Base-by-base conservation (phyloP, 2,329 filamentous ascomycete species). In the Didymella keratinophila region DNA sequence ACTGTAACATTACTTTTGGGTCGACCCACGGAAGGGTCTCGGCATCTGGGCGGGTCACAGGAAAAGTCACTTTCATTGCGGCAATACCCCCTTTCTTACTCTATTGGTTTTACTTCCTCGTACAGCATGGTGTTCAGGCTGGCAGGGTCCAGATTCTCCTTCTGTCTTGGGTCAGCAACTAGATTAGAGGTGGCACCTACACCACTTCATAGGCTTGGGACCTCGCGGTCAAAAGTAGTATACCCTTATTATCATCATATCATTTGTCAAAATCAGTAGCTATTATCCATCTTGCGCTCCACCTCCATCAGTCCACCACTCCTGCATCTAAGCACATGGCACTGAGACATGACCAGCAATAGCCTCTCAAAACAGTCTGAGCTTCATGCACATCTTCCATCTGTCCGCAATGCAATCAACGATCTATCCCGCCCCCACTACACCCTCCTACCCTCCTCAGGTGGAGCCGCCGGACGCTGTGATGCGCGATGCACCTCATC, bases 11-110 rank as follows among this genome's bases (percentile, higher is more conserved):
- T 74, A 76, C 62, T 62, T 60, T 59, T 60, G 63, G 66, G 63
- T 68, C 62, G 60, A 61, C 56, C 56, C 41, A 30, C 30, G 52
- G 62, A 51, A 63, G 63, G 63, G 61, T 64, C 64, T 70, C 60
- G 70, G 71, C 74, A 76, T 73, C 66, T 54, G 71, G 71, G 70
- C 60, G 70, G 71, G 71, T 71, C 70, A 71, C 65, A 66, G 71
- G 73, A 74, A 76, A 76, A 76, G 65, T 69, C 58, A 62, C 59
- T 71, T 72, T 73, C 65, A 66, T 71, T 70, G 68, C 71, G 71
- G 76, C 74, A 73, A 73, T 70, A 72, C 72, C 68, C 60, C 47
- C 46, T 65, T 62, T 62, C 65, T 61, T 59, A 60, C 48, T 62
- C 62, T 54, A 54, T 58, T 61, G 57, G 46, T 52, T 47, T 61